phyloP scores from a whole-genome alignment of 1,139 yeast genomes.

The Blastobotrys indianensis region DNA sequence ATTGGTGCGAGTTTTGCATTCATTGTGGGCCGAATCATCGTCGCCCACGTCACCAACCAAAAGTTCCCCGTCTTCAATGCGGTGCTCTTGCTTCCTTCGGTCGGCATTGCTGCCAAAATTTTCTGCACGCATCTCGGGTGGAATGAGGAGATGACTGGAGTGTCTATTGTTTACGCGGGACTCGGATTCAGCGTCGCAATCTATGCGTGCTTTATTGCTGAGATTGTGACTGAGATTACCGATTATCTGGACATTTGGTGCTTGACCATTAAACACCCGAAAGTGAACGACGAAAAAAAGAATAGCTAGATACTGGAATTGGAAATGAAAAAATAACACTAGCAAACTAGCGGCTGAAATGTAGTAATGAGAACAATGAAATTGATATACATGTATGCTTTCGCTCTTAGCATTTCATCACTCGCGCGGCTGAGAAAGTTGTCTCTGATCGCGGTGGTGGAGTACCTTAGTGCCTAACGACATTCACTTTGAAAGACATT shows the following conservation, averaged over 20 bases:
- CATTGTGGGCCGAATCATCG: conserved; percentile 81
- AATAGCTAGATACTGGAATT: conserved; percentile 7
- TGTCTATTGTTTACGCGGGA: conserved; percentile 53
- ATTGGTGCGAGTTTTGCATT: conserved; percentile 77
- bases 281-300: conserved; percentile 41
- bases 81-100: conserved; percentile 61
- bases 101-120: conserved; percentile 45
- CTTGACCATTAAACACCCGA: conserved; percentile 74
- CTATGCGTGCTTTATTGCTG: conserved; percentile 73
- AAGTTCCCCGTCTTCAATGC: conserved; percentile 66
- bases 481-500: not conserved
- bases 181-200: conserved; percentile 71
- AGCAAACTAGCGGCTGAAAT: not conserved
- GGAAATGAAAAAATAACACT: not conserved
- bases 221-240: conserved; percentile 79
- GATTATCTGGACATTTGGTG: conserved; percentile 80
- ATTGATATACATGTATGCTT: too few relatives aligned
- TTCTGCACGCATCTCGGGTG: conserved; percentile 28
- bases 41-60: conserved; percentile 80
- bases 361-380: too few relatives aligned
- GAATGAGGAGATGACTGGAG: conserved; percentile 23
- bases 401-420: too few relatives aligned
- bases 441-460: not conserved
- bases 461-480: not conserved
- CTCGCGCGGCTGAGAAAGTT: not conserved